Evolutionary conservation across 345 rosid species (phyloP).

Genomic region (Melaleuca alternifolia): DNA sequence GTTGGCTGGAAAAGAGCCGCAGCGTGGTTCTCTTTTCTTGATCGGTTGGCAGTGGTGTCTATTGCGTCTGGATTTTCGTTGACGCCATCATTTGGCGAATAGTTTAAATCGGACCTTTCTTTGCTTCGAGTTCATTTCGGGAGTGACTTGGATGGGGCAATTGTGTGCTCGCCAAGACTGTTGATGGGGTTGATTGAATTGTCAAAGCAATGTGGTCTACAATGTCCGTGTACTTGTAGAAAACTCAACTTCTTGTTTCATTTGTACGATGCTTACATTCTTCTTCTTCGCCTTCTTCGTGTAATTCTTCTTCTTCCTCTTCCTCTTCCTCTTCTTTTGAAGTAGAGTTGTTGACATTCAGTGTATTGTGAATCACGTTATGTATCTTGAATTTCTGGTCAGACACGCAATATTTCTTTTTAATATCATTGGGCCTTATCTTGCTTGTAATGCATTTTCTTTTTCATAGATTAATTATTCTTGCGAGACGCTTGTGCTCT

Average conservation of each 20-base stretch:
- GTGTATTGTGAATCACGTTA: conserved; percentile 10
- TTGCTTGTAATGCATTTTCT: background rate
- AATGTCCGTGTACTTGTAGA: background rate
- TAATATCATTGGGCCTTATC: background rate
- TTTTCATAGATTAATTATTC: background rate
- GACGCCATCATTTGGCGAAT: background rate
- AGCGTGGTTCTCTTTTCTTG: background rate
- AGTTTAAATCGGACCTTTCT: background rate
- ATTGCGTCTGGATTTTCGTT: background rate
- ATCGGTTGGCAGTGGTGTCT: background rate
- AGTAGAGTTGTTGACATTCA: background rate
- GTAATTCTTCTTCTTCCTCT: background rate
- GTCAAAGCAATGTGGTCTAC: background rate
- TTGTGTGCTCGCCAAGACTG: background rate
- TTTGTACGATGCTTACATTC: background rate
- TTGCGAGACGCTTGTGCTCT: background rate
- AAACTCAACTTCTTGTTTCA: background rate
- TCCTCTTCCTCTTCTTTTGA: background rate
- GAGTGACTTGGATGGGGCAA: background rate
- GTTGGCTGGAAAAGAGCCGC: background rate
- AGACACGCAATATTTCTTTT: background rate
- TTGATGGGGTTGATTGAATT: background rate
- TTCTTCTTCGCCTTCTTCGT: too few species aligned
- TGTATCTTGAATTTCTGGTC: conserved; percentile 11
- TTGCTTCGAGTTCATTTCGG: background rate